Evolutionary conservation across 345 rosid genomes (phyloP), one percentile per base, ranked within the genome.

Genomic region (Cochlearia excelsa): DNA sequence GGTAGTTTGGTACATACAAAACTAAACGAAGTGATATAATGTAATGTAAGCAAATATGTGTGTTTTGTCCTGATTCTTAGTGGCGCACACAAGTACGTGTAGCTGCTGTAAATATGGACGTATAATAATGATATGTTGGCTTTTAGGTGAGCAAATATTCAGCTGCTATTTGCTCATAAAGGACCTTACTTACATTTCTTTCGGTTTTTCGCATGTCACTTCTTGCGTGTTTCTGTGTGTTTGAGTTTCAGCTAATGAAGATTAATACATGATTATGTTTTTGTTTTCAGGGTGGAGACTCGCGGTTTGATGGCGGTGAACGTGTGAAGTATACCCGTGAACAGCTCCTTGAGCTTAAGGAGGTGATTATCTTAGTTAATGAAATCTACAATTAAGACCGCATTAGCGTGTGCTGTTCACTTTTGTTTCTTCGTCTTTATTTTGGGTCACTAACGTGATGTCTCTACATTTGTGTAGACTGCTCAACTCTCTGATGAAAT

Each of bases 301-400:
- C 71, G 9, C 63, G 77, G 52, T 80, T 82, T 37, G 88, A 86
- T 58, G 82, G 80, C 53, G 85, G 39, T 55, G 97, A 86, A 54
- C 71, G 78, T 46, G 75, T 86, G 59, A 69, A 45, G 51, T 86
- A 81, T 75, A 75, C 86, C 38, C 76, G 84, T 33, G 97, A 83
- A 3, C 95, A 82, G 74, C 86, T 84, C 5, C 71, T 90, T 44
- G 81, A 78, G 55, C 79, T 86, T n/a, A 78, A 52, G 66, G 84
- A 82, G 95, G 91, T 86, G 72, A 54, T 55, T 41, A 31, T 67
- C 46, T 54, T 52, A 26, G 5, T 10, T 41, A 0, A 37, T 2
- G 11, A 23, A 10, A 7, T n/a, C 9, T 45, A 51, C 50, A 47
- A 55, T 40, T 10, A 31, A 44, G 34, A 30, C 49, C 0, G 10